Percentiles rank a stretch among this genome's conserved stretches.
Evolutionary conservation across 2,329 filamentous ascomycete species (phyloP).

Genomic region (Neonectria magnoliae): DNA sequence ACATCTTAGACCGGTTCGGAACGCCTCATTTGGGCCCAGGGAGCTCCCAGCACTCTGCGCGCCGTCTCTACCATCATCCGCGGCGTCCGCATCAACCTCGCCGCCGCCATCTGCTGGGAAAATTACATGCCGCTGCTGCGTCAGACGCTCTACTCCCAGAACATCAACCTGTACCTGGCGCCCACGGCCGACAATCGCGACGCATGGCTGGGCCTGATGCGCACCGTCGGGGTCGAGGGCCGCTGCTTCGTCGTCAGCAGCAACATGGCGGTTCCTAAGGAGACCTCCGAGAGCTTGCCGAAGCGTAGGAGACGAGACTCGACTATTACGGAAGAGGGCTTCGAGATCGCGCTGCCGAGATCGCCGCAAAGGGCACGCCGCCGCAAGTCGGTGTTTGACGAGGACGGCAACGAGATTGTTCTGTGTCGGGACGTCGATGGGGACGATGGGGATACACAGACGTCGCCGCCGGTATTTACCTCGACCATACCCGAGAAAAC

Average conservation of each 20-base stretch:
- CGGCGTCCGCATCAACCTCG: conserved; percentile 82
- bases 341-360: conserved; percentile 57
- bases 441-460: conserved; percentile 1
- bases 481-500: conserved; percentile 31
- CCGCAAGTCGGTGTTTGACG: conserved; percentile 58
- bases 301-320: conserved; percentile 45
- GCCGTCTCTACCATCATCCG: conserved; percentile 84
- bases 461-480: conserved; percentile 7
- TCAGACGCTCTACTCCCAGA: conserved; percentile 86
- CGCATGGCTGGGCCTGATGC: conserved; percentile 84
- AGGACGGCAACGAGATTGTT: conserved; percentile 66
- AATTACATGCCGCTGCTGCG: conserved; percentile 94
- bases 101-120: conserved; percentile 94
- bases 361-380: conserved; percentile 41
- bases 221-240: conserved; percentile 83
- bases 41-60: conserved; percentile 78
- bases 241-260: conserved; percentile 86
- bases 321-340: conserved; percentile 56
- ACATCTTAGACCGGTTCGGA: conserved; percentile 74
- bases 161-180: conserved; percentile 90
- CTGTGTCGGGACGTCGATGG: conserved; percentile 42
- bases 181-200: conserved; percentile 88
- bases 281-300: background rate
- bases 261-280: conserved; percentile 77
- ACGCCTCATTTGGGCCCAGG: conserved; percentile 89